These are phyloP conservation scores for Elongisporangium prolatum DNA, from an alignment of 352 stramenopile genomes.

Conservation along the genomic window DNA sequence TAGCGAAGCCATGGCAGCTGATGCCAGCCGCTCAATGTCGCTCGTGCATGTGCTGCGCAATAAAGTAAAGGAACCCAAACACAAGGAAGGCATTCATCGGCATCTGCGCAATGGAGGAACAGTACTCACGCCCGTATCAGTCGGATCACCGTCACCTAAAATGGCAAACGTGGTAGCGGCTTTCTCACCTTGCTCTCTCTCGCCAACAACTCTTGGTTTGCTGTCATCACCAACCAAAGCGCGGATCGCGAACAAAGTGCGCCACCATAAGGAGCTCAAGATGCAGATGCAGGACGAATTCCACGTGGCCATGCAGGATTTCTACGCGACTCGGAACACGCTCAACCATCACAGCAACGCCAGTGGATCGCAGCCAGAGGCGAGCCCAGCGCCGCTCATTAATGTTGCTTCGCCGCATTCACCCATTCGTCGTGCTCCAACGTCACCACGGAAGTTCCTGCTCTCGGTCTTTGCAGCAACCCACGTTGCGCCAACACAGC, in stretches of 20 bases:
- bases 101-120: slow-evolving; percentile 59
- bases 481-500: not conserved
- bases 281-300: slow-evolving; percentile 49
- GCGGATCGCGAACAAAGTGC: slow-evolving; percentile 6
- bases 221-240: slow-evolving; percentile 1
- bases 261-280: slow-evolving; percentile 22
- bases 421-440: not conserved
- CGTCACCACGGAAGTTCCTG: no score
- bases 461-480: no score
- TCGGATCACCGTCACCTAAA: slow-evolving; percentile 1
- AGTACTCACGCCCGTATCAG: slow-evolving; percentile 33
- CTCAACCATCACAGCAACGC: not conserved
- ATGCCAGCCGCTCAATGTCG: not conserved
- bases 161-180: slow-evolving; percentile 11
- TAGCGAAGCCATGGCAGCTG: no score
- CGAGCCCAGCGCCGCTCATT: not conserved
- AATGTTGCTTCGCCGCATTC: slow-evolving; percentile 2
- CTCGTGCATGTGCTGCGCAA: slow-evolving; percentile 6
- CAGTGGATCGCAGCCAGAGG: not conserved
- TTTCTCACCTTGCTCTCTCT: slow-evolving; percentile 4
- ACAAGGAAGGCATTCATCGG: slow-evolving; percentile 41
- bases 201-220: slow-evolving; percentile 1
- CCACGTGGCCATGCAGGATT: slow-evolving; percentile 54
- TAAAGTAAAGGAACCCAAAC: slow-evolving; percentile 27
- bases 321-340: slow-evolving; percentile 29